Base-by-base conservation (phyloP, 345 rosid genomes). In the Sonneratia alba region DNA sequence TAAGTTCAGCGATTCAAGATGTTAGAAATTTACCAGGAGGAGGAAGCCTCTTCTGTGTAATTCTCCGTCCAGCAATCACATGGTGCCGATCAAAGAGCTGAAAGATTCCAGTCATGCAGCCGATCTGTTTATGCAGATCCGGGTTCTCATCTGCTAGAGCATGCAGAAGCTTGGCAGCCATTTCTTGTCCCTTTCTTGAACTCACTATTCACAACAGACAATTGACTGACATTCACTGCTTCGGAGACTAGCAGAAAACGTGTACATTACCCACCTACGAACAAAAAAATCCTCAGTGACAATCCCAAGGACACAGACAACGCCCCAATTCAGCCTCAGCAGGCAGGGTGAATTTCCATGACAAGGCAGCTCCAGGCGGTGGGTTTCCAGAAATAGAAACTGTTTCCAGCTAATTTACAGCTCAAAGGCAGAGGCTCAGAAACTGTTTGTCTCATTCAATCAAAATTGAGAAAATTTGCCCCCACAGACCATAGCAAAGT, bases 131-230 rank as follows among this genome's bases (percentile, higher is more conserved):
- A 85, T 88, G 89, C 81, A 94, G 85, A 85, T 90, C 96, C 71
- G 95, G 87, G 80, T 87, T 91, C 66, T 91, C 98, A 83, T 91
- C 98, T 37, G 97, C 93, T 71, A 94, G 82, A 36, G 96, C 86
- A 84, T 91, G 96, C 68, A 94, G 81, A 76, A 94, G 92, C 80
- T 94, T 94, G 57, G 98, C 91, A 70, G 98, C 98, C 98, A 94
- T 94, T 27, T 74, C 67, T 49, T 9, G 34, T 32, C 43, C 18
- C 21, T 22, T 4, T 51, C 19, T 62, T 34, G 36, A 62, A 62
- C 18, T 11, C 2, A 1, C 3, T 0, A 22, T 2, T 9, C 18
- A 13, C 18, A 32, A 61, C 18, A 57, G 32, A 57, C 63, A 21
- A 24, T 21, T n/a, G 14, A 57, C 34, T 57, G 13, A 9, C 27